phyloP scores from a whole-genome alignment of 108 stramenopile species.

The Cyclostephanos tholiformis region DNA sequence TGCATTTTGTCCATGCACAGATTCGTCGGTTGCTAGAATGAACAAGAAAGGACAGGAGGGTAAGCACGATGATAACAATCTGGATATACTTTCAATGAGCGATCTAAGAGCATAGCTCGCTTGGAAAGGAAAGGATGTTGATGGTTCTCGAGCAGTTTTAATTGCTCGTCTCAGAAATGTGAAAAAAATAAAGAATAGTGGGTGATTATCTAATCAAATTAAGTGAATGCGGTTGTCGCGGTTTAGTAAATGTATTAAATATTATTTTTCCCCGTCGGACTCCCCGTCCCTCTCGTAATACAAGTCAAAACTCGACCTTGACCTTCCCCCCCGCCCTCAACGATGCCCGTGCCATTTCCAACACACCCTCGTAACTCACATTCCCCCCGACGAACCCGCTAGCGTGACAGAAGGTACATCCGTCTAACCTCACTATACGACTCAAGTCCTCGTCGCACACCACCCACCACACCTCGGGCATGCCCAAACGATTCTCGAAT shows the following conservation, averaged over 20 bases:
- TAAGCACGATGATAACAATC: neutral
- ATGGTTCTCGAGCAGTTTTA: neutral
- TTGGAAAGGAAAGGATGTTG: neutral
- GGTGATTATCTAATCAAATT: too few relatives aligned
- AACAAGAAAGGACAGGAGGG: neutral
- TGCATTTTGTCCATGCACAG: too few relatives aligned
- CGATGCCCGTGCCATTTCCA: slow-evolving; percentile 89
- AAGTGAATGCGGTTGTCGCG: too few relatives aligned
- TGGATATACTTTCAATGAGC: neutral
- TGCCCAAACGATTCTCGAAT: slow-evolving; percentile 87
- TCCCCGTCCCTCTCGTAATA: too few relatives aligned
- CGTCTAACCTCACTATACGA: slow-evolving; percentile 76
- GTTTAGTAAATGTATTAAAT: too few relatives aligned
- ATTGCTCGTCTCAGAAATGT: neutral
- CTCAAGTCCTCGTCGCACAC: slow-evolving; percentile 89
- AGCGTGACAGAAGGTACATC: slow-evolving; percentile 93
- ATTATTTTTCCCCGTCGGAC: too few relatives aligned
- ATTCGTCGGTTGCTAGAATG: neutral
- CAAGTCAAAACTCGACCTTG: too few relatives aligned
- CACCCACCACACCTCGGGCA: slow-evolving; percentile 95
- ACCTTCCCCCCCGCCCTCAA: slow-evolving; percentile 16
- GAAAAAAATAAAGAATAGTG: too few relatives aligned
- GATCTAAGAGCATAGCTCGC: neutral
- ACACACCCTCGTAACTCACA: slow-evolving; percentile 89
- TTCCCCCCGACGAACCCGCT: slow-evolving; percentile 99